phyloP scores from a whole-genome alignment of 805 yeast genomes.

The Barnettozyma wickerhamii region DNA sequence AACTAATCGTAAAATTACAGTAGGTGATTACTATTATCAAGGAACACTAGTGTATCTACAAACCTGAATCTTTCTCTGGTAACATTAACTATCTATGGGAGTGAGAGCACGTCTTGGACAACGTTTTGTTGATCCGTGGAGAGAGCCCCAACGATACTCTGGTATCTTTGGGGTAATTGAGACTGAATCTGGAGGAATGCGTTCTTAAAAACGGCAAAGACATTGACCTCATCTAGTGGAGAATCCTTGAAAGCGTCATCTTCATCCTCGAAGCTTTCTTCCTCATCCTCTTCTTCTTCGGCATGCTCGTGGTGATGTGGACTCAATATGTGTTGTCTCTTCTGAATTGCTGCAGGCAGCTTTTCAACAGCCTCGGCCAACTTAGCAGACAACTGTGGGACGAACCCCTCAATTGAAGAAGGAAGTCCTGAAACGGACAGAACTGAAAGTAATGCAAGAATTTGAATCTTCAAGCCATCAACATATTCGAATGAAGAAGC shows the following conservation, averaged over 20 bases:
- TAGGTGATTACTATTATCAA: no score
- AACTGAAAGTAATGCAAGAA: conserved; percentile 59
- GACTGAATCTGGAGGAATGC: conserved; percentile 46
- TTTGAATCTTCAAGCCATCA: conserved; percentile 71
- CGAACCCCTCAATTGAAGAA: conserved; percentile 28
- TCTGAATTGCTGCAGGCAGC: conserved; percentile 69
- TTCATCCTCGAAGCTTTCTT: conserved; percentile 39
- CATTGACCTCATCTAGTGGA: conserved; percentile 72
- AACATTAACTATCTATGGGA: background rate
- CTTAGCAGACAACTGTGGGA: conserved; percentile 48
- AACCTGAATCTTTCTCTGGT: no score
- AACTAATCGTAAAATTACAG: no score
- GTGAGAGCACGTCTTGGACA: conserved; percentile 3
- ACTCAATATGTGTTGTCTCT: conserved; percentile 55
- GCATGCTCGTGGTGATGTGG: conserved; percentile 31
- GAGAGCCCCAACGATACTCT: conserved; percentile 26
- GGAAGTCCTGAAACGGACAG: conserved; percentile 39
- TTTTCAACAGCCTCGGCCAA: conserved; percentile 48
- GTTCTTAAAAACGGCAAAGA: conserved; percentile 59
- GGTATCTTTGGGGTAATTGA: conserved; percentile 42
- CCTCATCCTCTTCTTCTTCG: conserved; percentile 48
- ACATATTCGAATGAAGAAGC: conserved; percentile 54
- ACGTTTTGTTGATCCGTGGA: conserved; percentile 23
- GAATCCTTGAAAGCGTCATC: conserved; percentile 80
- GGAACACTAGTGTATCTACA: no score